Conservation (phyloP, 768 basidiomycete genomes). For the Tremella mesenterica region DNA sequence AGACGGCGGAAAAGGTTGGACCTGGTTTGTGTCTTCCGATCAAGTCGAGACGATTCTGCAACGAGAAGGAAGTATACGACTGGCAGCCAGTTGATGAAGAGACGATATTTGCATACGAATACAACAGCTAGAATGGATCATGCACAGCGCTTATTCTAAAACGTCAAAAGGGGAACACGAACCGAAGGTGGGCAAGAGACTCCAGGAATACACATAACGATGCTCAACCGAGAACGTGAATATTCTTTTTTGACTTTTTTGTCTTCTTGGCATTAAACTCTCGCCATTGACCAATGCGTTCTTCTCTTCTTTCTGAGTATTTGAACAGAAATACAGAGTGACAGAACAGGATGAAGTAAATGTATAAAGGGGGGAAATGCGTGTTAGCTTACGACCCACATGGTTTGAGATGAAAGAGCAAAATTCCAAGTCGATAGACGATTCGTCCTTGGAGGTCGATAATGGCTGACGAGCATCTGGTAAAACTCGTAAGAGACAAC, state of each 20-base stretch:
- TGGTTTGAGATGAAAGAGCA: neutral
- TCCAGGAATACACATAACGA: neutral
- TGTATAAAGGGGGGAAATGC: conserved; percentile 3
- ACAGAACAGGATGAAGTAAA: conserved; percentile 1
- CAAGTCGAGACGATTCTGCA: conserved; percentile 21
- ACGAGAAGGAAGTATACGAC: conserved; percentile 11
- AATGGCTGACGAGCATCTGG: neutral
- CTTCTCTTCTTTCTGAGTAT: conserved; percentile 34
- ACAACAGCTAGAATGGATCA: neutral
- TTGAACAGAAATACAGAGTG: neutral
- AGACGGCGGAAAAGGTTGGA: conserved; percentile 9
- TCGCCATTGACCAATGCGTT: conserved; percentile 40
- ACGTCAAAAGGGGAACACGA: neutral
- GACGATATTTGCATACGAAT: too few relatives aligned
- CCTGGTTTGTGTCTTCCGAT: conserved; percentile 30
- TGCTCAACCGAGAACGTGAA: conserved; percentile 36
- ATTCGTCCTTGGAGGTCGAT: neutral
- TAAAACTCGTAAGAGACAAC: conserved; percentile 10
- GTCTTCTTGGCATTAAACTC: conserved; percentile 28
- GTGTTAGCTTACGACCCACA: conserved; percentile 7
- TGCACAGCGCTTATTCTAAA: neutral
- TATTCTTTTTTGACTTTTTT: conserved; percentile 42
- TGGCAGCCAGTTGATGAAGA: too few relatives aligned
- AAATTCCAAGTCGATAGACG: neutral
- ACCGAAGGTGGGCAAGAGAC: neutral